These are phyloP conservation scores for Aspergillus olivimuriae DNA, from an alignment of 495 filamentous ascomycete species.

Conservation along the genomic window DNA sequence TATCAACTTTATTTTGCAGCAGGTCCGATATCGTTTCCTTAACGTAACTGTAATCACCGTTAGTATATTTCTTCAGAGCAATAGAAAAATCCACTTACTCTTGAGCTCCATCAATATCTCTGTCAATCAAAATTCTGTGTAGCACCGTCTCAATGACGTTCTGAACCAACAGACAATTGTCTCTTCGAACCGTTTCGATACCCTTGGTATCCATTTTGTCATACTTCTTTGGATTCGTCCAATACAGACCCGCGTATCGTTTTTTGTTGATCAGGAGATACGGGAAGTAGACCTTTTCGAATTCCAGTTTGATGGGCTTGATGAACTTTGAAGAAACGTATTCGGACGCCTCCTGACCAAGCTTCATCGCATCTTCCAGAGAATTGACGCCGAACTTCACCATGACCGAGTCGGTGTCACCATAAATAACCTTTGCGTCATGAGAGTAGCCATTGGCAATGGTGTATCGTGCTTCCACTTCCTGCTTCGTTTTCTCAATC, in stretches of 20 bases:
- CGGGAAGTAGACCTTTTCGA: conserved; percentile 98
- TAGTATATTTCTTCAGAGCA: background rate
- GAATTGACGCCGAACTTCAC: conserved; percentile 93
- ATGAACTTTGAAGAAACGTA: conserved; percentile 88
- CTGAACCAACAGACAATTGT: conserved; percentile 93
- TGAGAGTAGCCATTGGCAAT: conserved; percentile 92
- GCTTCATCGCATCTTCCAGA: conserved; percentile 81
- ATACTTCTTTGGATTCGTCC: conserved; percentile 88
- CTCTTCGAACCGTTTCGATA: conserved; percentile 94
- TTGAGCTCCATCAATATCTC: conserved; percentile 81
- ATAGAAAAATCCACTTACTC: conserved; percentile 55
- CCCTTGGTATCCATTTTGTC: conserved; percentile 99
- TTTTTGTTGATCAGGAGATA: conserved; percentile 99
- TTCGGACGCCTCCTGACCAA: conserved; percentile 82
- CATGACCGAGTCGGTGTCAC: conserved; percentile 99
- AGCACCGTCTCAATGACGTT: conserved; percentile 97
- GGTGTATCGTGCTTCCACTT: conserved; percentile 83
- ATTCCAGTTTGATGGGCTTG: conserved; percentile 96
- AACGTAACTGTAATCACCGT: conserved; percentile 63
- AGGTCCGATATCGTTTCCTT: conserved; percentile 94
- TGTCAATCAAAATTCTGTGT: conserved; percentile 91
- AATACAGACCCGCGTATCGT: conserved; percentile 94
- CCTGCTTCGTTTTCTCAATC: conserved; percentile 94
- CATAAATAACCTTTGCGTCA: conserved; percentile 95
- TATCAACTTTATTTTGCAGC: conserved; percentile 94